phyloP scores from a whole-genome alignment of 1,284 basidiomycete species.

The Apiotrichum akiyoshidainum region DNA sequence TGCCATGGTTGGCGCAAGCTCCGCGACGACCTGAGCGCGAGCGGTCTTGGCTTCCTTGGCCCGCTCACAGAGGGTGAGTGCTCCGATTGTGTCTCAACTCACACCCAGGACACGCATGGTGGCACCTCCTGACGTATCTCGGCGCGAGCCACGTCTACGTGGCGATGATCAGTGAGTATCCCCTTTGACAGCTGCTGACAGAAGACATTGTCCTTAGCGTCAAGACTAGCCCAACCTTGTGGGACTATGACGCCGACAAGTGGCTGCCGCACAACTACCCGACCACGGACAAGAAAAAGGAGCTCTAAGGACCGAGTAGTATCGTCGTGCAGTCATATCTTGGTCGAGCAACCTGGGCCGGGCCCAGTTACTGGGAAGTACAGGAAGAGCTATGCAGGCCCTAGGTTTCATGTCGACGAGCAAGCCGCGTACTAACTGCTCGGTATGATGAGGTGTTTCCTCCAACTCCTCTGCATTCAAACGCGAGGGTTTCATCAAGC shows the following conservation, averaged over 20 bases:
- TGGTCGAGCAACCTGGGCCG: no score
- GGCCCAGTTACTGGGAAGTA: no score
- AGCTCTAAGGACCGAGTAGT: no score
- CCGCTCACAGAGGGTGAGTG: background rate
- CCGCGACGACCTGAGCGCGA: background rate
- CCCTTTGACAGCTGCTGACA: background rate
- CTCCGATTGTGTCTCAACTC: background rate
- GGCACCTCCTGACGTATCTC: background rate
- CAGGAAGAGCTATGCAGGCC: no score
- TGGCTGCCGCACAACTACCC: no score
- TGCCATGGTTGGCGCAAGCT: conserved; percentile 21
- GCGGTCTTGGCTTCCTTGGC: background rate
- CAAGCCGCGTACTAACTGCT: no score
- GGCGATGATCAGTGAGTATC: background rate
- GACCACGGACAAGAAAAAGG: no score
- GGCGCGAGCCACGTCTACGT: background rate
- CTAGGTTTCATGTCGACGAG: no score
- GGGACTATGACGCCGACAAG: background rate
- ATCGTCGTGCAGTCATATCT: no score
- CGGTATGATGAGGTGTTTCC: no score
- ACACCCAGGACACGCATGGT: background rate
- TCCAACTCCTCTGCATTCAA: no score
- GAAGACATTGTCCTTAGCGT: background rate
- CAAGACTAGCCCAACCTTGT: conserved; percentile 1
- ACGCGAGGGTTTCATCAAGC: no score